Evolutionary conservation across 2,329 filamentous ascomycete species (phyloP).

Genomic region (Fusarium acutatum): DNA sequence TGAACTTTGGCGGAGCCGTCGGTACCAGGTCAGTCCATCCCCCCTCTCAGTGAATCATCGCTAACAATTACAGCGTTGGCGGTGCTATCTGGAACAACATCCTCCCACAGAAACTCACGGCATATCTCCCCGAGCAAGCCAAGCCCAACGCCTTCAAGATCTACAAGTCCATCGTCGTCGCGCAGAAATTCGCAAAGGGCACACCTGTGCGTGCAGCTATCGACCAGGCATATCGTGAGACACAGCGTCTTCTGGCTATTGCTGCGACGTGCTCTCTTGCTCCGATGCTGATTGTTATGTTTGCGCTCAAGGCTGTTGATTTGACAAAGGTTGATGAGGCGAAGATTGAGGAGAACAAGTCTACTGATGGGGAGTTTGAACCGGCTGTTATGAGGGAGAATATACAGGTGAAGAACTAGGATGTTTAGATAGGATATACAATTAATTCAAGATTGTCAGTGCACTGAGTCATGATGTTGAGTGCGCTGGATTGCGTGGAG

Average conservation of each 20-base stretch:
- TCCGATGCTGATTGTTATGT: slow-evolving; percentile 40
- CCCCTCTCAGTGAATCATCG: fast-evolving
- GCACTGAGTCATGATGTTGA: not conserved
- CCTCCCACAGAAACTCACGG: slow-evolving; percentile 39
- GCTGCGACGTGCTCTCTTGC: slow-evolving; percentile 36
- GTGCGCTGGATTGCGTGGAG: fast-evolving
- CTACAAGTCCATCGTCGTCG: slow-evolving; percentile 43
- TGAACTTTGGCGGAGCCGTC: slow-evolving; percentile 45
- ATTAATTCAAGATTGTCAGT: not conserved
- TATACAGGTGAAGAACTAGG: not conserved
- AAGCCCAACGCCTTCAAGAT: slow-evolving; percentile 38
- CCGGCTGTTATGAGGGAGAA: not conserved
- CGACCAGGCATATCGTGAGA: slow-evolving; percentile 40
- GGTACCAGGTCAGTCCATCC: slow-evolving; percentile 39
- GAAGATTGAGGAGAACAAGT: slow-evolving; percentile 19
- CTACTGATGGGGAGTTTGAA: not conserved
- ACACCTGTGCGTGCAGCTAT: slow-evolving; percentile 35
- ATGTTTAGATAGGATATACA: fast-evolving
- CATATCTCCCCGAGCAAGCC: slow-evolving; percentile 33
- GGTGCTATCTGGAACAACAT: slow-evolving; percentile 49
- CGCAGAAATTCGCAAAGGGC: slow-evolving; percentile 37
- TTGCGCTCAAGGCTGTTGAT: slow-evolving; percentile 38
- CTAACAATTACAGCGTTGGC: slow-evolving; percentile 40
- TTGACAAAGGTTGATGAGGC: slow-evolving; percentile 27
- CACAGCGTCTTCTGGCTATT: slow-evolving; percentile 41